A percentile compares a stretch with the other conserved stretches of the same genome.
These are phyloP conservation scores for Tranzscheliella williamsii DNA, from an alignment of 1,284 basidiomycete species.

Conservation along the genomic window DNA sequence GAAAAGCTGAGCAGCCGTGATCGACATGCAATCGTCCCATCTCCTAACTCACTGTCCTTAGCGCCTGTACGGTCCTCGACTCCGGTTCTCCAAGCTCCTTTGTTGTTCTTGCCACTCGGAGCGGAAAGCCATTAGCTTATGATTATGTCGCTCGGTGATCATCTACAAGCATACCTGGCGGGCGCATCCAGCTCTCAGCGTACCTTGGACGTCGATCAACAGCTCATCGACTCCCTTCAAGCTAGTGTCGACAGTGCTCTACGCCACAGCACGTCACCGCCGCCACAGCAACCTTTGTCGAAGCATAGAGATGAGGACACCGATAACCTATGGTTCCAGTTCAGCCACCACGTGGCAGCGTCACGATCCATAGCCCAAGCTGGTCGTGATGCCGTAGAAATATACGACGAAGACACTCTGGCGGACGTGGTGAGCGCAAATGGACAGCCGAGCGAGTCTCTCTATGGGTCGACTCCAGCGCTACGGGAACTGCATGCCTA, in stretches of 20 bases:
- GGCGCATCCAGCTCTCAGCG: constrained; percentile 26
- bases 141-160: constrained; percentile 11
- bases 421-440: no score
- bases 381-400: constrained; percentile 13
- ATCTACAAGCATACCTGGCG: constrained; percentile 17
- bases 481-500: constrained; percentile 7
- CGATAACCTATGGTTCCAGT: constrained; percentile 18
- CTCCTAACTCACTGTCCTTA: no score
- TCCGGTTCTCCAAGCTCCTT: no score
- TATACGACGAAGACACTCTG: no score
- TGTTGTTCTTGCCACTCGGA: no score
- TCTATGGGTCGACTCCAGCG: not conserved
- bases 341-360: constrained; percentile 10
- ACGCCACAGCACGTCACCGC: not conserved
- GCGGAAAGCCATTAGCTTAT: no score
- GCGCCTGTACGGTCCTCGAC: no score
- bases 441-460: not conserved
- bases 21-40: no score
- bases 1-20: no score
- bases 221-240: constrained; percentile 27
- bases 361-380: constrained; percentile 3
- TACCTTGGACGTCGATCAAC: constrained; percentile 30
- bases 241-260: not conserved
- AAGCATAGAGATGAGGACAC: not conserved
- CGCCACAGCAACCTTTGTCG: constrained; percentile 2